phyloP scores from a whole-genome alignment of 306 rosid species.

The Carpinus fangiana region DNA sequence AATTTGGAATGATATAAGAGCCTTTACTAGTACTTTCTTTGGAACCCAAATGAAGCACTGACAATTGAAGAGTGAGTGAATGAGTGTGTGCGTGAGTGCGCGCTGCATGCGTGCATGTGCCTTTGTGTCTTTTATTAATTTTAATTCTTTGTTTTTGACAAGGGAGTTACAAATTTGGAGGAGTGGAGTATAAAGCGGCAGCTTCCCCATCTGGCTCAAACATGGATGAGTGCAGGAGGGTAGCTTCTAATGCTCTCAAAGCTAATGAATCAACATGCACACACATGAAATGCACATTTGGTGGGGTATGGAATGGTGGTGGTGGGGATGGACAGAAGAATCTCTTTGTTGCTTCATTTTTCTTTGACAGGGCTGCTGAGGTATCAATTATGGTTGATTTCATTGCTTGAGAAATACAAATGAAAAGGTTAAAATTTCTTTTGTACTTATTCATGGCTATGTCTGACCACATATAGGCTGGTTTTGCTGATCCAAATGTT shows the following conservation, averaged over 20 bases:
- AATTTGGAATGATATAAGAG: neutral
- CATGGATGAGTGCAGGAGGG: conserved; percentile 68
- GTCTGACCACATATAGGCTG: conserved; percentile 64
- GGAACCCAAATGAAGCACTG: conserved; percentile 4
- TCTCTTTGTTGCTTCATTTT: conserved; percentile 94
- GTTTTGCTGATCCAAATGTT: conserved; percentile 69
- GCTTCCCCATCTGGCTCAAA: conserved; percentile 71
- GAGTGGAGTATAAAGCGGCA: conserved; percentile 56
- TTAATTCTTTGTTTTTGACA: neutral
- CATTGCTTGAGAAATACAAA: neutral
- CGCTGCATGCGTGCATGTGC: neutral
- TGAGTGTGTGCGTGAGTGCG: neutral
- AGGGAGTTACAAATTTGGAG: conserved; percentile 83
- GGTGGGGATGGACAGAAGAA: conserved; percentile 96
- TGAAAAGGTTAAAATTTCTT: conserved; percentile 12
- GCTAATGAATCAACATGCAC: conserved; percentile 69
- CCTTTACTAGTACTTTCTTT: neutral
- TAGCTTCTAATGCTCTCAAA: conserved; percentile 72
- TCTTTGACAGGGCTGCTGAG: conserved; percentile 99
- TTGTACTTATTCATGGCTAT: conserved; percentile 15
- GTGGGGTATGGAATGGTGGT: conserved; percentile 98
- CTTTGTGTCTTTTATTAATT: neutral
- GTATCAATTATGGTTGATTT: conserved; percentile 39
- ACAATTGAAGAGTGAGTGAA: neutral
- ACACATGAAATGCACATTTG: conserved; percentile 95